phyloP scores from a whole-genome alignment of 2,329 filamentous ascomycete genomes.

The Neonectria sp. region DNA sequence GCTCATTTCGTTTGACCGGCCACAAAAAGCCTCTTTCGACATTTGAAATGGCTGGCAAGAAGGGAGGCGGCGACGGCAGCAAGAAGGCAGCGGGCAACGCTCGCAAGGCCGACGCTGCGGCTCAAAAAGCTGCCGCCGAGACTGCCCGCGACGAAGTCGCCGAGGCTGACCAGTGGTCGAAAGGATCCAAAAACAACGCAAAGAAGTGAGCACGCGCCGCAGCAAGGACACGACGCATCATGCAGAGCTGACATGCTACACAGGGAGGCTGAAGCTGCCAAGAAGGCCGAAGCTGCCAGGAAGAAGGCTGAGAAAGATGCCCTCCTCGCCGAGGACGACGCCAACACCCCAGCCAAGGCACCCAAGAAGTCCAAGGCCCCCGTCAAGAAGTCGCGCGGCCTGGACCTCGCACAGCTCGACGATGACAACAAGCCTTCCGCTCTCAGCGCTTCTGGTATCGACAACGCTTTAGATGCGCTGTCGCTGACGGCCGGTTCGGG shows the following conservation, averaged over 20 bases:
- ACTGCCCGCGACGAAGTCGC: constrained; percentile 75
- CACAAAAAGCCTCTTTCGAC: constrained; percentile 25
- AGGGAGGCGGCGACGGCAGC: constrained; percentile 79
- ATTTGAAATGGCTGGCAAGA: constrained; percentile 78
- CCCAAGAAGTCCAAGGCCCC: constrained; percentile 80
- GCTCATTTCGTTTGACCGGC: constrained; percentile 30
- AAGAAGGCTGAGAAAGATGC: constrained; percentile 96
- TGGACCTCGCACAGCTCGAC: constrained; percentile 84
- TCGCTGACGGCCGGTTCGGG: constrained; percentile 72
- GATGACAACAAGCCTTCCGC: constrained; percentile 67
- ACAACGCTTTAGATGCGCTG: constrained; percentile 92
- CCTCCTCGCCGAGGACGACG: constrained; percentile 86
- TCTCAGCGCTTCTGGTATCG: constrained; percentile 89
- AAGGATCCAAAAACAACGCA: constrained; percentile 85
- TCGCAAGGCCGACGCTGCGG: constrained; percentile 90
- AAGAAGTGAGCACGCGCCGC: constrained; percentile 80
- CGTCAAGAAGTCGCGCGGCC: constrained; percentile 78
- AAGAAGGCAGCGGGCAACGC: constrained; percentile 95
- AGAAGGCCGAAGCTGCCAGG: constrained; percentile 87
- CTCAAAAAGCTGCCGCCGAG: constrained; percentile 81
- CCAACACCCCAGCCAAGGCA: constrained; percentile 68
- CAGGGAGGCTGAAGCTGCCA: constrained; percentile 63
- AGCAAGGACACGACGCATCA: constrained; percentile 2
- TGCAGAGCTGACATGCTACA: constrained; percentile 29
- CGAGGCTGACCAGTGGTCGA: constrained; percentile 85